Evolutionary conservation across 257 asterid species (phyloP).

Genomic region (Lavandula angustifolia): DNA sequence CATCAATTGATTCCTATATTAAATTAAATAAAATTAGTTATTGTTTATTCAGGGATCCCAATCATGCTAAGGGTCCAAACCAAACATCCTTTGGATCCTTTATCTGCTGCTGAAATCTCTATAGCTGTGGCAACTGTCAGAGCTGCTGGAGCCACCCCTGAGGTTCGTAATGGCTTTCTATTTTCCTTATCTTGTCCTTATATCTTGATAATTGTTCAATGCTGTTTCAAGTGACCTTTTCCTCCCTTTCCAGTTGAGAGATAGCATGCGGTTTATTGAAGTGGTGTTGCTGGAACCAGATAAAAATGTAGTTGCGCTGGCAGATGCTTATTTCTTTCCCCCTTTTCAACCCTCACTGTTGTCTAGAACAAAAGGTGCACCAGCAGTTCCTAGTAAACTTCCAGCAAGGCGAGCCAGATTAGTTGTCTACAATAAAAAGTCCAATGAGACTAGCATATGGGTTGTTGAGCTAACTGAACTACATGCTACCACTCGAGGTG

Average conservation of each 20-base stretch:
- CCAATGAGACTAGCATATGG: slow-evolving; percentile 95
- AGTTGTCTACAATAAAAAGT: slow-evolving; percentile 79
- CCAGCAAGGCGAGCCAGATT: slow-evolving; percentile 94
- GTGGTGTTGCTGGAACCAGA: slow-evolving; percentile 95
- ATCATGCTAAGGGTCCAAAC: slow-evolving; percentile 68
- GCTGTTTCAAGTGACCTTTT: too few species aligned
- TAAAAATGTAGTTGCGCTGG: slow-evolving; percentile 81
- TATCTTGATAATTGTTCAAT: slow-evolving; percentile 21
- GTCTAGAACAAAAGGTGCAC: slow-evolving; percentile 85
- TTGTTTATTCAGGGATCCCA: slow-evolving; percentile 59
- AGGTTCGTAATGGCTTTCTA: slow-evolving; percentile 61
- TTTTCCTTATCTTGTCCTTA: too few species aligned
- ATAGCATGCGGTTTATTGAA: slow-evolving; percentile 90
- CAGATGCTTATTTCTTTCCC: slow-evolving; percentile 97
- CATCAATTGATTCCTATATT: too few species aligned
- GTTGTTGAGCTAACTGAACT: slow-evolving; percentile 87
- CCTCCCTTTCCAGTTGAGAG: slow-evolving; percentile 85
- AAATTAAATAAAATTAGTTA: slow-evolving; percentile 21
- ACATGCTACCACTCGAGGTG: slow-evolving; percentile 93
- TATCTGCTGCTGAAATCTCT: slow-evolving; percentile 84
- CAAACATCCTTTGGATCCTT: slow-evolving; percentile 91
- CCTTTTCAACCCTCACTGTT: slow-evolving; percentile 93
- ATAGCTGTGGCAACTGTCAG: slow-evolving; percentile 94
- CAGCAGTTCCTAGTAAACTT: slow-evolving; percentile 76
- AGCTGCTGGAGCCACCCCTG: slow-evolving; percentile 98